A percentile compares a stretch with the other conserved stretches of the same genome.
Evolutionary conservation across 2,329 filamentous ascomycete species (phyloP).

Genomic region (Coleophoma eucalyptorum): DNA sequence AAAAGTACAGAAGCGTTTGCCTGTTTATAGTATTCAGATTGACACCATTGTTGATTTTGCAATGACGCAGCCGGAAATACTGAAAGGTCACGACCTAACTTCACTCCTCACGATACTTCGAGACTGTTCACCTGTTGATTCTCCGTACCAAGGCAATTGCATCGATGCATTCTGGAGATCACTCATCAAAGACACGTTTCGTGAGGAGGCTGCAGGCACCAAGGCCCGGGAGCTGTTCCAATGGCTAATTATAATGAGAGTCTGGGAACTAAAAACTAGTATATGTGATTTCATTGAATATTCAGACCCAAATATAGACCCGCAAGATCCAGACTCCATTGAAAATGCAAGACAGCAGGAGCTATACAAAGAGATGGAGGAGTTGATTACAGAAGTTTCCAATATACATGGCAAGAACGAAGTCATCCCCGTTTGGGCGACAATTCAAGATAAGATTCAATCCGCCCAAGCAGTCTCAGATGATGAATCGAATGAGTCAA

Average conservation of each 20-base stretch:
- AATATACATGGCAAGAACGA: not conserved
- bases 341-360: too few species aligned
- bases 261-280: not conserved
- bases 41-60: constrained; percentile 1
- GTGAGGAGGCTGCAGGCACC: not conserved
- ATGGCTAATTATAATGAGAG: not conserved
- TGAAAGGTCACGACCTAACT: not conserved
- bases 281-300: not conserved
- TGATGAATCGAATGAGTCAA: not conserved
- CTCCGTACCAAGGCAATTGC: not conserved
- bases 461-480: not conserved
- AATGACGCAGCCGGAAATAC: not conserved
- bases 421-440: not conserved
- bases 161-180: constrained; percentile 11
- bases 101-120: not conserved
- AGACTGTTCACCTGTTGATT: not conserved
- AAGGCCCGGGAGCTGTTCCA: not conserved
- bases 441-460: not conserved
- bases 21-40: not conserved
- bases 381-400: too few species aligned
- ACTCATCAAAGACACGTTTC: constrained; percentile 9
- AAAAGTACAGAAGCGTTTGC: not conserved
- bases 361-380: too few species aligned
- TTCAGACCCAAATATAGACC: too few species aligned
- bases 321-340: too few species aligned